A percentile compares a stretch with the other conserved stretches of the same genome.
These are phyloP conservation scores for Macadamia tetraphylla DNA, from an alignment of 164 flowering plant genomes.

Conservation along the genomic window DNA sequence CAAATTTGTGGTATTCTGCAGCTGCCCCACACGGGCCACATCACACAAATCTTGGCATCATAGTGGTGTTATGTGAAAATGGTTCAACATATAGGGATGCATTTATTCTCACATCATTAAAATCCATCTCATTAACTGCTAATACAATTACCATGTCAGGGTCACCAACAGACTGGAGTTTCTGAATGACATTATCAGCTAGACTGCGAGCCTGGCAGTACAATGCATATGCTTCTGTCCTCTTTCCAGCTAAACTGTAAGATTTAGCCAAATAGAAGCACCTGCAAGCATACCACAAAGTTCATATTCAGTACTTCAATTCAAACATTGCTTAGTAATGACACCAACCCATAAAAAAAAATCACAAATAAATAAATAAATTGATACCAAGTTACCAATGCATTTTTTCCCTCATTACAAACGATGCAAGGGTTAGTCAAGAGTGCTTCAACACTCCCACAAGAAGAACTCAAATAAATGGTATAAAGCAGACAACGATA, in stretches of 20 bases:
- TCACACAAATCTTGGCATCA: no score
- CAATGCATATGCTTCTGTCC: constrained; percentile 84
- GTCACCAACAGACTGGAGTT: constrained; percentile 27
- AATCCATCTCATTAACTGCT: no score
- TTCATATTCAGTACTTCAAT: not conserved
- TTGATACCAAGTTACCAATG: no score
- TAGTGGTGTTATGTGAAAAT: no score
- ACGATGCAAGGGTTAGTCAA: not conserved
- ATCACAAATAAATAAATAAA: no score
- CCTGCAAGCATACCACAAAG: constrained; percentile 36
- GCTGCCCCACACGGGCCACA: no score
- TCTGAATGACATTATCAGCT: constrained; percentile 53
- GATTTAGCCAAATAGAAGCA: constrained; percentile 96
- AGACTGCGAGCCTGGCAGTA: constrained; percentile 70
- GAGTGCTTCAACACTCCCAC: not conserved
- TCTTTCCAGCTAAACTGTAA: constrained; percentile 88
- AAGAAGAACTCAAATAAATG: no score
- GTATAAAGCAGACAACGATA: not conserved
- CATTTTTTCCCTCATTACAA: no score
- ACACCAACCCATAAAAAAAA: not conserved
- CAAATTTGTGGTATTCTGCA: no score
- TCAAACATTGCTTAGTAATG: not conserved
- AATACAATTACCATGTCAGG: constrained; percentile 43
- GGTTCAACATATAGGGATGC: no score
- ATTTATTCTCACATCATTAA: no score